A percentile compares a stretch with the other conserved stretches of the same genome.
phyloP scores from a whole-genome alignment of 352 stramenopile species.

The Elongisporangium senticosum region DNA sequence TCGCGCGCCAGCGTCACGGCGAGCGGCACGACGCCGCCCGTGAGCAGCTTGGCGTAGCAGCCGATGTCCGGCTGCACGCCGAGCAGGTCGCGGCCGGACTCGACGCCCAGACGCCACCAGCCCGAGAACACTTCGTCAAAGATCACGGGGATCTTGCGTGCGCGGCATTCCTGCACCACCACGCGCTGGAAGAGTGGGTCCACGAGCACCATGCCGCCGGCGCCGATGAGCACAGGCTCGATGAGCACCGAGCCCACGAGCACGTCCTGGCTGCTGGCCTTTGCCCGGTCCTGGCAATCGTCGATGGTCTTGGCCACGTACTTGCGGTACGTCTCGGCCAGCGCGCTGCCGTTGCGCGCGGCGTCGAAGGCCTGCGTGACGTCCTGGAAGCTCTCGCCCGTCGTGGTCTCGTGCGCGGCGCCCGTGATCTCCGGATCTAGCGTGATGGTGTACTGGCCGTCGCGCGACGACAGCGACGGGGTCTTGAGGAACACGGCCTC shows the following conservation, averaged over 20 bases:
- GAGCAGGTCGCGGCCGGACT: slow-evolving; percentile 81
- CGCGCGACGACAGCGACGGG: slow-evolving; percentile 59
- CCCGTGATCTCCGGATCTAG: slow-evolving; percentile 45
- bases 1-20: slow-evolving; percentile 84
- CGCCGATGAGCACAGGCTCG: slow-evolving; percentile 89
- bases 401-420: slow-evolving; percentile 8
- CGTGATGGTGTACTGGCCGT: slow-evolving; percentile 52
- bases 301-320: slow-evolving; percentile 61
- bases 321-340: slow-evolving; percentile 53
- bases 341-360: slow-evolving; percentile 21
- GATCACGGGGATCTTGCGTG: slow-evolving; percentile 83
- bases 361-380: slow-evolving; percentile 55
- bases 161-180: slow-evolving; percentile 72
- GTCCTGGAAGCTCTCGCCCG: slow-evolving; percentile 28
- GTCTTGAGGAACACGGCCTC: slow-evolving; percentile 79
- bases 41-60: slow-evolving; percentile 91
- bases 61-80: slow-evolving; percentile 85
- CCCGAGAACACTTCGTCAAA: slow-evolving; percentile 92
- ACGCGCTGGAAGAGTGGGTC: slow-evolving; percentile 91
- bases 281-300: slow-evolving; percentile 12
- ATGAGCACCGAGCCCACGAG: slow-evolving; percentile 77
- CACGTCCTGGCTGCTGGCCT: slow-evolving; percentile 19
- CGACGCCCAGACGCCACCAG: slow-evolving; percentile 86
- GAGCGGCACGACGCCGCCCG: slow-evolving; percentile 84
- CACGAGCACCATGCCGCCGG: slow-evolving; percentile 86